phyloP scores from a whole-genome alignment of 2,329 filamentous ascomycete genomes.

The Grosmannia clavigera region DNA sequence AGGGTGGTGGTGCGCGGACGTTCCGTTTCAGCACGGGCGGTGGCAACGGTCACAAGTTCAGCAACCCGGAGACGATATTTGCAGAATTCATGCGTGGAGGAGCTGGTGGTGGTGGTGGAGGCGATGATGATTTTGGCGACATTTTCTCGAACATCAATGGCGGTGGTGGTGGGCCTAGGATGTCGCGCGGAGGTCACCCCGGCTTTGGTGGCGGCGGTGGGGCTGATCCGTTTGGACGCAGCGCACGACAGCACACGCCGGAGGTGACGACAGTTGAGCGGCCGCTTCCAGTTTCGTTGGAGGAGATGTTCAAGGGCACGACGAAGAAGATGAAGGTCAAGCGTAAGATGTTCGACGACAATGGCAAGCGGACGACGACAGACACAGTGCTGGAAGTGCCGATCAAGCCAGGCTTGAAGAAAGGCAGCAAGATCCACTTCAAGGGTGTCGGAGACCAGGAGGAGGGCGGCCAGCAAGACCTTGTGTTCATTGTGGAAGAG shows the following conservation, averaged over 20 bases:
- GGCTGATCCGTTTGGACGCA: constrained; percentile 14
- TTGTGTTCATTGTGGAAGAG: constrained; percentile 92
- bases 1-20: constrained; percentile 31
- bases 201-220: constrained; percentile 16
- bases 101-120: constrained; percentile 31
- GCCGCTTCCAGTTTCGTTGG: constrained; percentile 65
- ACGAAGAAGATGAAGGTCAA: constrained; percentile 99
- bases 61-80: constrained; percentile 74
- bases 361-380: constrained; percentile 71
- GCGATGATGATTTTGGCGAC: constrained; percentile 37
- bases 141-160: constrained; percentile 37
- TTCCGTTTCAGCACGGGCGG: constrained; percentile 52
- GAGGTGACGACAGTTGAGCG: constrained; percentile 89
- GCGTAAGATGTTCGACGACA: constrained; percentile 83
- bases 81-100: constrained; percentile 61
- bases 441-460: constrained; percentile 96
- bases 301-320: constrained; percentile 76
- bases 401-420: constrained; percentile 91
- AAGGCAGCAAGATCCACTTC: constrained; percentile 97
- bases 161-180: background rate
- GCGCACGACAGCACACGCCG: constrained; percentile 46
- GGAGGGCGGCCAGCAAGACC: constrained; percentile 86
- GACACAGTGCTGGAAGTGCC: constrained; percentile 89
- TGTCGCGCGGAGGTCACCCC: constrained; percentile 3
- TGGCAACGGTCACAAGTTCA: constrained; percentile 67